Evolutionary conservation across 2,329 filamentous ascomycete genomes (phyloP).

Genomic region (Thielaviopsis euricoi): DNA sequence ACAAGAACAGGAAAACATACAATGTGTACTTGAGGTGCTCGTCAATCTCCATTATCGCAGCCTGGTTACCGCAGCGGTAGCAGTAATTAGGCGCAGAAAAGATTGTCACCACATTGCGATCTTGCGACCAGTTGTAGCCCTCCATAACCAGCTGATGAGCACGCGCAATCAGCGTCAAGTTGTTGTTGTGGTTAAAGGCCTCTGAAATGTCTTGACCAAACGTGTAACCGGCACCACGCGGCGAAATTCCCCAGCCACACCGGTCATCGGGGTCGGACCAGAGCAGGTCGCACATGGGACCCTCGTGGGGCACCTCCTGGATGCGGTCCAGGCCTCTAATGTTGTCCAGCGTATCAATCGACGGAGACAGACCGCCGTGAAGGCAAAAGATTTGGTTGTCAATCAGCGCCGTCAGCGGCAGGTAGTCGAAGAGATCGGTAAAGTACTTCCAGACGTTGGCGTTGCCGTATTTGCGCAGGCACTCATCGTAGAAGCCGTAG

Average conservation of each 20-base stretch:
- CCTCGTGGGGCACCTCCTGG: constrained; percentile 95
- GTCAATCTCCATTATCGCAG: constrained; percentile 99
- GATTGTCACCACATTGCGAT: constrained; percentile 94
- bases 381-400: constrained; percentile 99
- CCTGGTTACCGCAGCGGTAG: constrained; percentile 97
- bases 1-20: constrained; percentile 38
- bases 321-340: constrained; percentile 90
- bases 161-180: constrained; percentile 82
- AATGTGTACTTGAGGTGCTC: constrained; percentile 99
- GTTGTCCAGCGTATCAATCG: constrained; percentile 88
- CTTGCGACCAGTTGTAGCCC: constrained; percentile 98
- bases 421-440: constrained; percentile 96
- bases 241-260: constrained; percentile 91
- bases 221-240: constrained; percentile 84
- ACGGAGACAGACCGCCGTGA: constrained; percentile 91
- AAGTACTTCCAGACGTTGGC: constrained; percentile 99
- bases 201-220: constrained; percentile 96
- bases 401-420: constrained; percentile 90
- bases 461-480: constrained; percentile 95
- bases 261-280: constrained; percentile 98
- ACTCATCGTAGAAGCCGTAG: constrained; percentile 99
- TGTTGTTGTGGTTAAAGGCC: constrained; percentile 98
- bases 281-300: constrained; percentile 92
- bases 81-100: constrained; percentile 95
- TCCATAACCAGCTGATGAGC: constrained; percentile 99